Evolutionary conservation across 306 rosid genomes (phyloP).

Genomic region (Calophaca sinica): DNA sequence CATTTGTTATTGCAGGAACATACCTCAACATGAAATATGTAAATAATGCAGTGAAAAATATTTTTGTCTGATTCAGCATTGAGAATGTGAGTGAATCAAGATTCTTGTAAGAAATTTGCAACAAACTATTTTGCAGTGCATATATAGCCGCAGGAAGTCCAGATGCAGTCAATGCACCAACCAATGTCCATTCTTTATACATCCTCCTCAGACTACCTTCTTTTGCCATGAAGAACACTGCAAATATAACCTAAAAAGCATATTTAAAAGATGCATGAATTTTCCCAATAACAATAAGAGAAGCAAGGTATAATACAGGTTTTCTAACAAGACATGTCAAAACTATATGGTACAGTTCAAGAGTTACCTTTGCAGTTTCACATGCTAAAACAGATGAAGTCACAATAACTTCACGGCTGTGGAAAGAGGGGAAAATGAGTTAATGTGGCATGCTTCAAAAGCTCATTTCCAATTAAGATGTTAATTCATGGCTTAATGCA

Average conservation of each 20-base stretch:
- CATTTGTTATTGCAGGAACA: constrained; percentile 31
- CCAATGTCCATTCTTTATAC: constrained; percentile 81
- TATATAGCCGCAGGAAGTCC: constrained; percentile 97
- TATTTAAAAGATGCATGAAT: constrained; percentile 32
- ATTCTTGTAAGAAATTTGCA: constrained; percentile 94
- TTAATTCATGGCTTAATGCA: constrained; percentile 13
- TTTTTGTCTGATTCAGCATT: constrained; percentile 93
- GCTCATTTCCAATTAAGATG: constrained; percentile 26
- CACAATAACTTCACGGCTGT: constrained; percentile 90
- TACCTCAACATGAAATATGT: constrained; percentile 86
- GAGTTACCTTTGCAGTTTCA: constrained; percentile 82
- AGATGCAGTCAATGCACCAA: constrained; percentile 91
- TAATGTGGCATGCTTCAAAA: constrained; percentile 35
- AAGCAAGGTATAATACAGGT: constrained; percentile 24
- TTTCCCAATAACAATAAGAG: constrained; percentile 25
- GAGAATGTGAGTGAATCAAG: constrained; percentile 98
- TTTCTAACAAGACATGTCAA: constrained; percentile 27
- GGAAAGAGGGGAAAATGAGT: constrained; percentile 34
- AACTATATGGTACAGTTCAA: constrained; percentile 10
- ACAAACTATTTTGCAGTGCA: constrained; percentile 93
- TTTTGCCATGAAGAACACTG: constrained; percentile 78
- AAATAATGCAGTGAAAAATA: constrained; percentile 87
- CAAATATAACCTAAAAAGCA: constrained; percentile 70
- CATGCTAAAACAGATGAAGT: constrained; percentile 91
- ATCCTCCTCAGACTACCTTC: constrained; percentile 72